Evolutionary conservation across 2,329 filamentous ascomycete genomes (phyloP), one percentile per base, ranked within the genome.

Genomic region (Monilinia polystroma): DNA sequence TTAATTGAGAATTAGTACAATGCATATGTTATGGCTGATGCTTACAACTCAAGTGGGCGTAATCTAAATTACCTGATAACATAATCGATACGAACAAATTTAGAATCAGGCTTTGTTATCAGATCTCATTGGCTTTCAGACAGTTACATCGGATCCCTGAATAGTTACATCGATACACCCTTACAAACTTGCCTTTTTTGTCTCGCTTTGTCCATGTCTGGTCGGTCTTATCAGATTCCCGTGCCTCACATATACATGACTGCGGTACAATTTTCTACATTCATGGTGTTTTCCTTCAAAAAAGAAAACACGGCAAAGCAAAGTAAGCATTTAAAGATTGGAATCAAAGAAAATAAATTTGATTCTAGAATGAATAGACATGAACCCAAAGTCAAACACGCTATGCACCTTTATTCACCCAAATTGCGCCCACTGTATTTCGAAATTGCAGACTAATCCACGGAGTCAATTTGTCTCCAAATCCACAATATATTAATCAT

Each of bases 401-500:
- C 45, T 51, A 62, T 62, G 58, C 58, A 62, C 45, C 45, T 51
- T 60, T 51, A 60, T 51, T 32, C 58, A 51, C 58, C 58, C 4
- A 26, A 41, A 62, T 62, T 11, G 45, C 58, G 45, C 58, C 58
- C 16, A 12, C 26, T 41, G 45, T 62, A 38, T 52, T 60, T 12
- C 29, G 58, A 51, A 60, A 51, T 20, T 60, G 29, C 43, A 60
- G 26, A 38, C 14, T 51, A 20, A 38, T 60, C n/a, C 29, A 60
- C 29, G 45, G 26, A 60, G 58, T 38, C 29, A 60, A 51, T 60
- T 38, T 60, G 29, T 38, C 29, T 29, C 45, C 58, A 60, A 51
- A 51, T 38, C 14, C 29, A 38, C 58, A 51, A 38, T 29, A 38
- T 60, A 60, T 60, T 51, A 51, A 51, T 38, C 45, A 38, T 10